Evolutionary conservation across 2,329 filamentous ascomycete genomes (phyloP), one percentile per base, ranked within the genome.

Genomic region (Orbilia ellipsospora): DNA sequence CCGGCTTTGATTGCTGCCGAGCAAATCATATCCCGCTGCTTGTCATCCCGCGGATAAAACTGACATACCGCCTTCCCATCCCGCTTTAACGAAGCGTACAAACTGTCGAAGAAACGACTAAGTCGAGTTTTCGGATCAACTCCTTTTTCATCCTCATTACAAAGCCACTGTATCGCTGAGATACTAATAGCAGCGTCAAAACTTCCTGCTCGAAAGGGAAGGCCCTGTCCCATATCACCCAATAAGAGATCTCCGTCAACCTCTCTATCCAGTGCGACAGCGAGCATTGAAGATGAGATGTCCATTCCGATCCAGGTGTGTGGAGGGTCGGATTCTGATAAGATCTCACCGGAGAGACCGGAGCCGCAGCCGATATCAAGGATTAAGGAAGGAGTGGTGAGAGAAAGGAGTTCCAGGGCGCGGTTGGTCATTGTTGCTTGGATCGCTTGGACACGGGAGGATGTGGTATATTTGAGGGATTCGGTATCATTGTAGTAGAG

Each of bases 271-370:
- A 99, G 86, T 0, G 95, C 95, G 52, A 97, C 88, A 78, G 95
- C 93, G n/a, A 99, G 86, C 95, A 99, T 99, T n/a, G 90, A 93
- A 0, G 92, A 90, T 3, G 91, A 93, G 23, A 99, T 90, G 81
- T 99, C 95, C 91, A 98, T 94, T 73, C 95, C 95, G n/a, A 98
- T 86, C 95, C 95, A 99, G 0, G 90, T 90, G 84, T 99, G 95
- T 87, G 85, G 0, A 86, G 83, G 72, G 0, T 90, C 84, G n/a
- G 89, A 85, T 28, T 77, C 73, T 12, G 92, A 93, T 54, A 99
- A 88, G 73, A 98, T 97, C 82, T 97, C 94, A 81, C 95, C 95
- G 0, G 92, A 96, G 20, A 99, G 89, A 13, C 95, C 95, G 79
- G 92, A 96, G 80, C 95, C 95, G 83, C 95, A 98, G 82, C 95